Conservation (phyloP, 768 basidiomycete genomes). For the Botryobasidium botryosum region DNA sequence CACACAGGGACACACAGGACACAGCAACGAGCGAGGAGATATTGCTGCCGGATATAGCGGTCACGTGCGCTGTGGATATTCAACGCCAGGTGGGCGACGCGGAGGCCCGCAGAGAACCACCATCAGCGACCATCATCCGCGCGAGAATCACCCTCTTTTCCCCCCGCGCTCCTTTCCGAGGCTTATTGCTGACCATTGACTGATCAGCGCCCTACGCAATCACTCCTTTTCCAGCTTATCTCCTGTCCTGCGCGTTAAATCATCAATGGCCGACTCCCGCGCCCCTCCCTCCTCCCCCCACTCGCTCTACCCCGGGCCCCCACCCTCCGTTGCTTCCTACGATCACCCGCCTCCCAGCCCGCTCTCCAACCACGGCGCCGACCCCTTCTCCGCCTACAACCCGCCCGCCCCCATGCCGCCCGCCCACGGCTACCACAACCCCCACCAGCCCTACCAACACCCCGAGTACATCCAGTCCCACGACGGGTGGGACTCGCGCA, state of each 20-base stretch:
- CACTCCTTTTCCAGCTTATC: too few species aligned
- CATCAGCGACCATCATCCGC: too few species aligned
- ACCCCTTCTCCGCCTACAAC: not conserved
- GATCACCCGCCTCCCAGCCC: not conserved
- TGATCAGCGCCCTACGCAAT: too few species aligned
- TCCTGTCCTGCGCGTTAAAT: not conserved
- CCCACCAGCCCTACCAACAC: not conserved
- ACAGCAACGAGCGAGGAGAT: too few species aligned
- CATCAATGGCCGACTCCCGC: not conserved
- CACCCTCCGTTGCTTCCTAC: not conserved
- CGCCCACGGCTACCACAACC: not conserved
- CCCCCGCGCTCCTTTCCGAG: too few species aligned
- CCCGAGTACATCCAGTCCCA: not conserved
- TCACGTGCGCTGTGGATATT: too few species aligned
- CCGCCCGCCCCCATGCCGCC: not conserved
- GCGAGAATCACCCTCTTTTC: too few species aligned
- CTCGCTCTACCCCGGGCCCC: not conserved
- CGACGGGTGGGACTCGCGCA: conserved; percentile 26
- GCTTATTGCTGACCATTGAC: too few species aligned
- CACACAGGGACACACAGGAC: too few species aligned
- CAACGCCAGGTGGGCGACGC: too few species aligned
- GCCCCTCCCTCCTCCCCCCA: not conserved
- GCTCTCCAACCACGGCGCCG: not conserved
- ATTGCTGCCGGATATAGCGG: too few species aligned
- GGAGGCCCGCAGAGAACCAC: too few species aligned